Percentiles rank a stretch among this genome's conserved stretches.
phyloP scores from a whole-genome alignment of 192 early-diverging fungal species.

The Phlyctochytrium bullatum region DNA sequence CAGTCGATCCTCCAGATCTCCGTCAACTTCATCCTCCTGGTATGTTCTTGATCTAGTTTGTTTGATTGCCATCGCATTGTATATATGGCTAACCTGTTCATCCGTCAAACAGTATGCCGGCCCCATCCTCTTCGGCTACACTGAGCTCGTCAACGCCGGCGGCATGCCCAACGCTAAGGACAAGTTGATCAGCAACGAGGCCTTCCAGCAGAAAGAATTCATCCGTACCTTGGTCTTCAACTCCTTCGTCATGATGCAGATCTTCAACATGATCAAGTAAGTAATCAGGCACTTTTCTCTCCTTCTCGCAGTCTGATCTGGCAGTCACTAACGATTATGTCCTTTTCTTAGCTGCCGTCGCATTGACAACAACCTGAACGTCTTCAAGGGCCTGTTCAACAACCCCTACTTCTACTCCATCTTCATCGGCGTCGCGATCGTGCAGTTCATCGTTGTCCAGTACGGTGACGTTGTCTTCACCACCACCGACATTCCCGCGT shows the following conservation, averaged over 20 bases:
- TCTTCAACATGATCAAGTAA: conserved; percentile 88
- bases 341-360: conserved; percentile 27
- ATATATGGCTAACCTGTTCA: too few relatives aligned
- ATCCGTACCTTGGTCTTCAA: conserved; percentile 85
- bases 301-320: too few relatives aligned
- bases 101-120: conserved; percentile 18
- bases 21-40: conserved; percentile 58
- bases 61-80: too few relatives aligned
- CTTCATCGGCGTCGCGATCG: conserved; percentile 16
- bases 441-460: conserved; percentile 42
- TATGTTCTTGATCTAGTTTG: not conserved
- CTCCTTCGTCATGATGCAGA: conserved; percentile 86
- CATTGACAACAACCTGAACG: conserved; percentile 35
- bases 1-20: conserved; percentile 87
- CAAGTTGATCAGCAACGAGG: not conserved
- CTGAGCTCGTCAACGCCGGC: conserved; percentile 22
- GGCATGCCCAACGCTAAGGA: conserved; percentile 4
- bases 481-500: conserved; percentile 47
- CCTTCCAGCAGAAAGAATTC: conserved; percentile 16
- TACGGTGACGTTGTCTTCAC: conserved; percentile 31
- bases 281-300: conserved; percentile 20
- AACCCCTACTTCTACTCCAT: conserved; percentile 41
- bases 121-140: conserved; percentile 16
- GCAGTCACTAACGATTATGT: too few relatives aligned
- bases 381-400: conserved; percentile 33